Base-by-base conservation (phyloP, 306 rosid species). In the Betula pendula region DNA sequence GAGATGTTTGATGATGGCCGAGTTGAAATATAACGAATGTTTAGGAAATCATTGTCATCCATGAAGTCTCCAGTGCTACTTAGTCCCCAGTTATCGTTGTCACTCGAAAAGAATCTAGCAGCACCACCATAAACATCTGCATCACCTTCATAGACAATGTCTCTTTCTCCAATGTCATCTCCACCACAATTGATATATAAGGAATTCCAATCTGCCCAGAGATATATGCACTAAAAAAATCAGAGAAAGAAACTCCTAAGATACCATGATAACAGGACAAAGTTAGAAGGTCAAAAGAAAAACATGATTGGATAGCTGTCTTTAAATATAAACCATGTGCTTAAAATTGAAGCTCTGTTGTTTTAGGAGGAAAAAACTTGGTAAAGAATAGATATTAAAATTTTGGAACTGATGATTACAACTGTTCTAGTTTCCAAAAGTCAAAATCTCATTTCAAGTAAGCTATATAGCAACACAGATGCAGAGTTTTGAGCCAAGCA, bases 61-160 rank as follows among this genome's bases (percentile, higher is more conserved):
- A 78, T 17, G 78, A 74, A 84, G 68, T 84, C 85, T 58, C 88
- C 88, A 19, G 85, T 81, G 66, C 88, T 84, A 71, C 88, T 81
- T 45, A 81, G 78, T 81, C 88, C 88, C 88, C 88, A 84, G 38
- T 62, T 24, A 29, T 10, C 24, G 15, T 70, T 60, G 0, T 17
- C 25, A 6, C 35, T 77, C 24, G 71, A 10, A 42, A 25, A 74
- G 50, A 33, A 48, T 19, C 59, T 19, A 25, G 88, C 88, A 35
- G 70, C 1, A 22, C 88, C 88, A 65, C 88, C 85, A 60, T 74
- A 76, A 74, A 48, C 79, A 22, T 7, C 47, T 60, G 82, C 83
- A 17, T 84, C 88, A 65, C 85, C 88, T 63, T 53, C 47, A 25
- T 77, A 84, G 2, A 44, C 0, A 71, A 74, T 16, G 56, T 27